Base-by-base conservation (phyloP, 768 basidiomycete species). In the Amanita exitialis region DNA sequence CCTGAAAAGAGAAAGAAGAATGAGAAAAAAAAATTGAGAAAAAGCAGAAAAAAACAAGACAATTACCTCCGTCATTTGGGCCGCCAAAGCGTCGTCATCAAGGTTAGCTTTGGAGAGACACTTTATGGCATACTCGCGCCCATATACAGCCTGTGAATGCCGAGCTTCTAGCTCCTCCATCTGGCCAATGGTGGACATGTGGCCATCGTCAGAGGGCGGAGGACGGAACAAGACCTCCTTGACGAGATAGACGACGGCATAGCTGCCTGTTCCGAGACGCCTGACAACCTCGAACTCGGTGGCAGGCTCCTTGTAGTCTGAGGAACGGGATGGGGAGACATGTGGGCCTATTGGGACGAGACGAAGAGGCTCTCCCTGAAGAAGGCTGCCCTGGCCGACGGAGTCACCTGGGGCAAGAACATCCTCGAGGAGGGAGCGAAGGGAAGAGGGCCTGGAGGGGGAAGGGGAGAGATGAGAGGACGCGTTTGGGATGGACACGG, bases 21-120 rank as follows among this genome's bases (percentile, higher is more conserved):
- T 53, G 36, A 56, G 44, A 56, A 51, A 28, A 37, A 25, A 16
- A 49, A 16, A 10, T 47, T 18, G 15, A 38, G 52, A 47, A 27
- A 54, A 49, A n/a, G n/a, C n/a, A n/a, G n/a, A 52, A 42, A 42
- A 23, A 27, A 12, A 28, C 42, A 49, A 27, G 32, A 16, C 38
- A 67, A 70, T 36, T 56, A 87, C 89, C 80, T 98, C 95, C 59
- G 90, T 81, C 70, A 95, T 78, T 69, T 98, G 96, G 5, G 93
- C 82, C 30, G 76, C 79, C 59, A 96, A 73, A 57, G 87, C 86
- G 48, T 95, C 93, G 58, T 84, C 78, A 67, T 90, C 83, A 55
- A 96, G 83, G 72, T 97, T 86, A 47, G 84, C 86, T 69, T 97
- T 98, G 64, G 90, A 91, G 56, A 98, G 74, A 66, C 90, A 88